Evolutionary conservation across 1,284 basidiomycete species (phyloP), one percentile per base, ranked within the genome.

Genomic region (Pisolithus thermaeus): DNA sequence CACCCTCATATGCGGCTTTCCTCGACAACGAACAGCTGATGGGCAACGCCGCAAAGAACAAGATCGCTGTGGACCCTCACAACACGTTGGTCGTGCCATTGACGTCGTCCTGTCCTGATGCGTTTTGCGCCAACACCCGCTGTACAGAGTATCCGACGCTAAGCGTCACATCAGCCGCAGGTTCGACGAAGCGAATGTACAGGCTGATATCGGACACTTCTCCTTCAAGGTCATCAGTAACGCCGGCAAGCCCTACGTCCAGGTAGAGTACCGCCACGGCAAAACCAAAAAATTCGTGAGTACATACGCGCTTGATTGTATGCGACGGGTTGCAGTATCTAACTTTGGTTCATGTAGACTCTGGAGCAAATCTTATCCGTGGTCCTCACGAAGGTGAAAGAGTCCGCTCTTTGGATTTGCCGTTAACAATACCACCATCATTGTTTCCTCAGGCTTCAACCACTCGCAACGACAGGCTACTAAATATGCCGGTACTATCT

Each of bases 31-130:
- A 25, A 25, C 23, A 25, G 23, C 23, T 25, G 23, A 25, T 25
- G 65, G 90, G 92, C 63, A 94, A 97, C 77, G 93, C 94, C 61
- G 93, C 93, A 58, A 96, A 93, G 77, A 97, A 97, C 74, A 93
- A 97, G 70, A 87, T 88, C 66, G 89, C 90, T 38, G 88, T 89
- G 85, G 90, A 89, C 75, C 87, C 87, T 53, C 73, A 79, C 66
- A 86, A 87, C 72, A 88, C 85, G 81, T 80, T 68, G 47, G 70
- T 71, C 43, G 40, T 52, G n/a, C 39, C 22, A 7, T 27, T 47
- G 42, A 25, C 5, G 5, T 47, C 37, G 23, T 16, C 45, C 49
- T 48, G 59, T 62, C 51, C 50, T 50, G 52, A 49, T 55, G 39
- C 28, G 43, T 32, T 16, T 5, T 0, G 32, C 32, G 35, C 47